Evolutionary conservation across 1,284 basidiomycete species (phyloP).

Genomic region (Pseudozyma tsukubaensis): DNA sequence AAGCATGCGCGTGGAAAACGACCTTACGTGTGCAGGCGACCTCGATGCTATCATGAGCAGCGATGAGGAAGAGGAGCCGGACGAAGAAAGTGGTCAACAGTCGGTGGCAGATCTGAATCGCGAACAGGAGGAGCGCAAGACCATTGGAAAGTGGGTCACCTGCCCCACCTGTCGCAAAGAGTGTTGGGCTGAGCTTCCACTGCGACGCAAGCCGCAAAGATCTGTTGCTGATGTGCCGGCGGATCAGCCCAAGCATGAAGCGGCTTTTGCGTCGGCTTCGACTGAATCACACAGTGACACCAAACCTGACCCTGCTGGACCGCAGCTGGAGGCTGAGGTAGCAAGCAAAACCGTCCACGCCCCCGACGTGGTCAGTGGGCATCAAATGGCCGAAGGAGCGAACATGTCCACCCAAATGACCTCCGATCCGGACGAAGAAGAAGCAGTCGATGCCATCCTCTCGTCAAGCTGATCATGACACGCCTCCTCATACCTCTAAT

Average conservation of each 20-base stretch:
- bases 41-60: conserved; percentile 15
- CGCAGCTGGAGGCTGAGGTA: too few relatives aligned
- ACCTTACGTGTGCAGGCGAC: conserved; percentile 4
- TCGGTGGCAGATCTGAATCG: conserved; percentile 1
- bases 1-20: conserved; percentile 55
- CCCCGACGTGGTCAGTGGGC: too few relatives aligned
- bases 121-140: conserved; percentile 31
- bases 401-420: too few relatives aligned
- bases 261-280: too few relatives aligned
- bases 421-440: conserved; percentile 15
- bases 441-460: conserved; percentile 21
- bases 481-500: too few relatives aligned
- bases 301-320: too few relatives aligned
- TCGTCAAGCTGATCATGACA: conserved; percentile 4
- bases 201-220: conserved; percentile 36
- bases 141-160: conserved; percentile 63
- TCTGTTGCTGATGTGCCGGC: not conserved
- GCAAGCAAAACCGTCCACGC: too few relatives aligned
- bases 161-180: conserved; percentile 63
- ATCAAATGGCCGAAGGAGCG: too few relatives aligned
- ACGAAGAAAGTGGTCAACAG: conserved; percentile 3
- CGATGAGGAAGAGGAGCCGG: conserved; percentile 1
- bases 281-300: too few relatives aligned
- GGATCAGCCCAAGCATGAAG: too few relatives aligned
- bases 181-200: conserved; percentile 60